Base-by-base conservation (phyloP, 352 stramenopile genomes). In the Globisporangium spinosum region DNA sequence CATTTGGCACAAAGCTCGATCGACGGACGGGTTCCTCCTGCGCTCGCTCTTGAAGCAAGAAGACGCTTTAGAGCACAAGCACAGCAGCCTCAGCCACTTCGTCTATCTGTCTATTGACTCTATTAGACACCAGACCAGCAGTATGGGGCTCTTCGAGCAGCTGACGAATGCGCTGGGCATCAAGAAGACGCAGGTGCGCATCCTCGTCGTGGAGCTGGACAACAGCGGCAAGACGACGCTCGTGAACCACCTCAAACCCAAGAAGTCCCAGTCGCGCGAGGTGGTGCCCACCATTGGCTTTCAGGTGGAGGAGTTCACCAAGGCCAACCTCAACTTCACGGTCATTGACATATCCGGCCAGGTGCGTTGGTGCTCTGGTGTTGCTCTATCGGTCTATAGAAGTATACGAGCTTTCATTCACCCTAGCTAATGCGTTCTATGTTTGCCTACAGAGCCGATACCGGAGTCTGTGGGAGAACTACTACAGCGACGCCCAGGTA, bases 151-250 rank as follows among this genome's bases (percentile, higher is more conserved):
- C 40, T 47, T 47, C 40, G n/a, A 47, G 40, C 40, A 20, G 40
- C 40, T 47, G 40, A 47, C 40, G 40, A 47, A 47, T 47, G 40
- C 15, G 15, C 40, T 47, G 40, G 40, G 40, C 40, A 47, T 47
- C 40, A 47, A 47, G 40, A 47, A 47, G 40, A 47, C 40, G 20
- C 78, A 91, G 45, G 89, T 94, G 51, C 83, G 87, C 47, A 97
- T 97, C 69, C 79, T 97, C 15, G 84, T 97, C 17, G 85, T 97
- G 1, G 91, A 89, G 3, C 78, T 97, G 29, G 91, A 97, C 70
- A 97, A 97, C 70, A 95, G 85, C 73, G 90, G 91, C 71, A 97
- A 97, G 77, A 97, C 91, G 58, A 97, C 91, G 40, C 77, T 97
- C n/a, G 85, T 97, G 67, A 95, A 97, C 70, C 85, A 97, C 70